Evolutionary conservation across 2,329 filamentous ascomycete species (phyloP).

Genomic region (Ceratocystis alfenasii): DNA sequence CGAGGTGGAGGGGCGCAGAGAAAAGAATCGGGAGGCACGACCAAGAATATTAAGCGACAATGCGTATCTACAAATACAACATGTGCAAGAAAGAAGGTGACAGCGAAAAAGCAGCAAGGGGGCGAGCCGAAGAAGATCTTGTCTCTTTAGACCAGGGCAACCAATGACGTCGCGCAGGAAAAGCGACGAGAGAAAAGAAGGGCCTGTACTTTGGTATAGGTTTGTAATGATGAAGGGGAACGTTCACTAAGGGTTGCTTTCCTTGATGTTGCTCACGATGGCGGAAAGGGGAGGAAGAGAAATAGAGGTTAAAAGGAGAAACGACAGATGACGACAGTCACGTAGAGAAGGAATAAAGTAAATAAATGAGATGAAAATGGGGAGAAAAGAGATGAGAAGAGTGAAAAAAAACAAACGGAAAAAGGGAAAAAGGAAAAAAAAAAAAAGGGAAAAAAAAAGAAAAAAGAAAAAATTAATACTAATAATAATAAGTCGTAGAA

Average conservation of each 20-base stretch:
- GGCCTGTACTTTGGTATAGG: neutral
- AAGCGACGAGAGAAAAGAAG: neutral
- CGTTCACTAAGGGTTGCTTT: neutral
- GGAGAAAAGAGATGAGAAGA: neutral
- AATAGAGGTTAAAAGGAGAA: too few relatives aligned
- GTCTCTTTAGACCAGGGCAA: neutral
- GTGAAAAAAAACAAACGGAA: neutral
- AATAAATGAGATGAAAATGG: too few relatives aligned
- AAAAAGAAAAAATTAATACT: neutral
- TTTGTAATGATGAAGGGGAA: too few relatives aligned
- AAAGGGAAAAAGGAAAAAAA: neutral
- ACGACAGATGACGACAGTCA: too few relatives aligned
- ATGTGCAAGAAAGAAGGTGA: neutral
- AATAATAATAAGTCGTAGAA: neutral
- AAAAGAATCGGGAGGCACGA: neutral
- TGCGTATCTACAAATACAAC: neutral
- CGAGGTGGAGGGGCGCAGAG: neutral
- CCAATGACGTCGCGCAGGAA: neutral
- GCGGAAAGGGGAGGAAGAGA: too few relatives aligned
- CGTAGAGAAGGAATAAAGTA: too few relatives aligned
- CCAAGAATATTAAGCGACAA: neutral
- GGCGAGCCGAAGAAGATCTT: neutral
- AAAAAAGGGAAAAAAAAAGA: neutral
- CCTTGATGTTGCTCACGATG: neutral
- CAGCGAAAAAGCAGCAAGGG: neutral